These are phyloP conservation scores for Arthrobotrys pseudoclavata DNA, from an alignment of 2,329 filamentous ascomycete genomes.

Conservation along the genomic window DNA sequence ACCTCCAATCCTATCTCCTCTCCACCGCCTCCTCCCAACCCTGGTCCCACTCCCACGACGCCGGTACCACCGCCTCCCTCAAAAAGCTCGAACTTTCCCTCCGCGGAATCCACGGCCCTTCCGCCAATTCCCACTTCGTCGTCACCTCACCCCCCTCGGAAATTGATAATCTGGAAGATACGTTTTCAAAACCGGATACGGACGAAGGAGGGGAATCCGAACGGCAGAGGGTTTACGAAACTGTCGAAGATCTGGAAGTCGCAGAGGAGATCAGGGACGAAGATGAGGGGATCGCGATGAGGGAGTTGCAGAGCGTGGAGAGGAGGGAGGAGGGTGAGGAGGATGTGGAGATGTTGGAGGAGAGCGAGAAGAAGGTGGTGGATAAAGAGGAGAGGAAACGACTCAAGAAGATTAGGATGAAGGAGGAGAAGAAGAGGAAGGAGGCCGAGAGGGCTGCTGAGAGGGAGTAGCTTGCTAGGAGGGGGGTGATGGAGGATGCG, in stretches of 20 bases:
- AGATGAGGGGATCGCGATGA: constrained; percentile 22
- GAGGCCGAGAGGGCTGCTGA: constrained; percentile 39
- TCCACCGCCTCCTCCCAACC: constrained; percentile 48
- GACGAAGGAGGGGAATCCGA: constrained; percentile 55
- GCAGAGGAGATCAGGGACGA: constrained; percentile 47
- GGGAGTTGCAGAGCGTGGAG: constrained; percentile 41
- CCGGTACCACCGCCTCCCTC: constrained; percentile 49
- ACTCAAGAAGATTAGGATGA: constrained; percentile 45
- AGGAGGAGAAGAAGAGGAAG: constrained; percentile 51
- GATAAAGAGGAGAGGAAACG: constrained; percentile 53
- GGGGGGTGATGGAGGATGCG: not conserved
- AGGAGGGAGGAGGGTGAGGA: constrained; percentile 21
- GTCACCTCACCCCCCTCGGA: not conserved
- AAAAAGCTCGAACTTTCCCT: constrained; percentile 59
- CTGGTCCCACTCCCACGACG: constrained; percentile 58
- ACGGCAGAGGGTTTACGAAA: constrained; percentile 58
- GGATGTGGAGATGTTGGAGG: not conserved
- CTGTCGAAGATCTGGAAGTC: constrained; percentile 45
- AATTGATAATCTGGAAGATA: constrained; percentile 15
- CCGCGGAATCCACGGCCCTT: constrained; percentile 49
- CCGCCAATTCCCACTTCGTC: constrained; percentile 36
- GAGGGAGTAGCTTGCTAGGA: constrained; percentile 21
- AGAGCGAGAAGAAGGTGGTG: constrained; percentile 15
- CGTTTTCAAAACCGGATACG: constrained; percentile 34
- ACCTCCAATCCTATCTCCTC: constrained; percentile 57